Evolutionary conservation across 164 flowering plant species (phyloP), one percentile per base, ranked within the genome.

Genomic region (Pachysandra terminalis): DNA sequence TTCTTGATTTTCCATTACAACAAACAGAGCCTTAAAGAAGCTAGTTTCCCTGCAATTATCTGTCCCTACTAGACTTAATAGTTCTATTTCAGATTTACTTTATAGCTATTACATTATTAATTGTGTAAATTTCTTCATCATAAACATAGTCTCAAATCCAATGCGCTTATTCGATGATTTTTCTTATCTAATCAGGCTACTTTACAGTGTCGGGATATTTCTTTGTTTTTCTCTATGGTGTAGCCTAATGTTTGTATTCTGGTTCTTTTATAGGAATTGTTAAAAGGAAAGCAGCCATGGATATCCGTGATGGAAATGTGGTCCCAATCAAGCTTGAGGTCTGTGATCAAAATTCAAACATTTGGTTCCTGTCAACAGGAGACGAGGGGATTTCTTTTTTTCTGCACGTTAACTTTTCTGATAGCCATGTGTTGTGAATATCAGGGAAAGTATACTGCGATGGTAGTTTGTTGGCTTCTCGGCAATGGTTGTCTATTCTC

Each of bases 401-500:
- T 15, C 15, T 55, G n/a, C 15, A 17, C 0, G 23, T 24, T n/a
- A 37, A 14, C 22, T 24, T 21, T 62, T 62, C 65, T 21, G 21
- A 41, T 45, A 51, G 7, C 7, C 16, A 21, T 19, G 48, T 71
- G 19, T 17, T 58, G 23, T 65, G 24, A 66, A 28, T 41, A 53
- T 37, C 80, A 88, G 94, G 95, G 95, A 10, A 84, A 80, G 26
- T 48, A 15, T 26, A 59, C 23, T 19, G 91, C 87, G 12, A 68
- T 79, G 55, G 35, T 70, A 0, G 82, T 85, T 3, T 89, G 90
- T 68, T 89, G 84, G 82, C 16, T 89, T 72, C 90, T 89, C 41
- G 96, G 96, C 62, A 15, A 84, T 16, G 91, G 96, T 5, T 83
- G 85, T 14, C 89, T 89, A 21, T 61, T 89, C 21, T 60, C 90